Evolutionary conservation across 2,329 filamentous ascomycete species (phyloP), one percentile per base, ranked within the genome.

Genomic region (Apiospora arundinis): DNA sequence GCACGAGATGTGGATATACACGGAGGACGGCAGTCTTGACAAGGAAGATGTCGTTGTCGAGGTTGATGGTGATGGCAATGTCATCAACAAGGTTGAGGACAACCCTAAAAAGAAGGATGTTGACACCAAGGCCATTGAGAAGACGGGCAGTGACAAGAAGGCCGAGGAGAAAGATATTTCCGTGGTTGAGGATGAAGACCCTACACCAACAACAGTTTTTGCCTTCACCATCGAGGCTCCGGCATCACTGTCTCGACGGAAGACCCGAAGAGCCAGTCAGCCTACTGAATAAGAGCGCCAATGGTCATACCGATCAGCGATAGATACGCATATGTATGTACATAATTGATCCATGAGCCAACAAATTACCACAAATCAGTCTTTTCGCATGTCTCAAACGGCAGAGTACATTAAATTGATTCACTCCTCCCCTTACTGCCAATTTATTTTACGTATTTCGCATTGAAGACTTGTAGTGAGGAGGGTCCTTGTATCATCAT

Each of bases 1-100:
- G 2, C 85, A 84, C 68, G 82, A 91, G 56, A 92, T 98, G 89
- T 97, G 93, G 92, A 85, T 85, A 2, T 98, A 95, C 78, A 95
- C 91, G 0, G 95, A 98, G 79, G 89, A 91, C 74, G 88, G 88
- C 4, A 88, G 83, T 70, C 79, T 90, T 2, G 89, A 90, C 74
- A 86, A 82, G 0, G 77, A 83, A 52, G 88, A 90, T 66, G 84
- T 88, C 1, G 82, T 90, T 0, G 87, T 90, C 1, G 87, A 89
- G 70, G 79, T 90, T 1, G 88, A 88, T 65, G 82, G 78, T 0
- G 74, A 87, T 7, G 87, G 87, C 0, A 84, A 84, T 42, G 80
- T 84, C 0, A 76, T 87, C 40, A 83, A 84, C 75, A 79, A 80
- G 71, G 74, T 84, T 32, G 80, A 82, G 23, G 78, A 81, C 37